Evolutionary conservation across 768 basidiomycete genomes (phyloP), one percentile per base, ranked within the genome.

Genomic region (Obba rivulosa): DNA sequence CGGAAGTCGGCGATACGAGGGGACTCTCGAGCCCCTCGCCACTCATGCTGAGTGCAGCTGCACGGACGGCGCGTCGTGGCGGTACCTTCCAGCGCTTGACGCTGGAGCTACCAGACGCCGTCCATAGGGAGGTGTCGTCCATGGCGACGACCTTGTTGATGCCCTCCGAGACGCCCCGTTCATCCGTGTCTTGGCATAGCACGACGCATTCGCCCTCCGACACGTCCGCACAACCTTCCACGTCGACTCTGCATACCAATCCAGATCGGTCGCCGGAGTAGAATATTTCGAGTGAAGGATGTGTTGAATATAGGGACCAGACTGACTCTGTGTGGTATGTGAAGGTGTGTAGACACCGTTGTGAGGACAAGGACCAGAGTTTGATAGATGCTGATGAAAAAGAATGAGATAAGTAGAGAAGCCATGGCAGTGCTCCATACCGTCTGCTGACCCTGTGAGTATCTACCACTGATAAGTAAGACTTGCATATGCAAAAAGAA

Each of bases 231-330:
- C 82, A 86, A 34, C 79, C 81, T 57, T 93, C 90, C 2, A 95
- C 80, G 57, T 99, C 96, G n/a, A 93, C 85, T 54, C 83, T 83
- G 63, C 90, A 92, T 7, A 98, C 82, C 49, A 84, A 72, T n/a
- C 95, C 96, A 3, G 87, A 80, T 23, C 88, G 79, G 58, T 97
- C 95, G 9, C 95, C 96, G 0, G 94, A 96, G 68, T 95, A 97
- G 70, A 99, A 99, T 2, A 82, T 75, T 62, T 80, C 82, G 44
- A 99, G 74, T 8, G 85, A 81, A 0, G 93, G 90, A 62, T 98
- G 93, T 0, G 81, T 75, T 8, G 93, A 95, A 61, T 80, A 81
- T 7, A 99, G 72, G 0, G 94, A 85, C 95, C 96, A 98, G 40
- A 97, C 92, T 13, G 87, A 88, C 51, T 94, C 92, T 13, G 88